Evolutionary conservation across 83 land plant genomes (phyloP).

Genomic region (Isoetes engelmannii): DNA sequence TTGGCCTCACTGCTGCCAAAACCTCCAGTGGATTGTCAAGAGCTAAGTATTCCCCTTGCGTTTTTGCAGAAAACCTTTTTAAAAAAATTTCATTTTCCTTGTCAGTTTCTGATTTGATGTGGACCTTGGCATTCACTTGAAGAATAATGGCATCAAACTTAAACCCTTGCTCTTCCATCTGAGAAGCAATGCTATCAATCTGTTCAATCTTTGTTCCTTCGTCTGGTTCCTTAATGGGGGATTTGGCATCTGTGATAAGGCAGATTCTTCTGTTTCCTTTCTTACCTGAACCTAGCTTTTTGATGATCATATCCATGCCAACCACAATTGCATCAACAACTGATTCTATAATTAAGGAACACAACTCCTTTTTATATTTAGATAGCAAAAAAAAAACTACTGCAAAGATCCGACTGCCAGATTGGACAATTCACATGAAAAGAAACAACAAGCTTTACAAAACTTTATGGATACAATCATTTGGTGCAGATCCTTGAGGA

Average conservation of each 20-base stretch:
- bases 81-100: conserved; percentile 57
- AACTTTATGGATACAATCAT: conserved; percentile 79
- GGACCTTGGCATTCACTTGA: conserved; percentile 22
- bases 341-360: conserved; percentile 41
- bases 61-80: conserved; percentile 44
- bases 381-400: no score
- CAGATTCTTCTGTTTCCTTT: conserved; percentile 75
- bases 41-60: conserved; percentile 41
- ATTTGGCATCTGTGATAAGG: conserved; percentile 65
- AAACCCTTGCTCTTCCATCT: conserved; percentile 62
- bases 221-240: conserved; percentile 60
- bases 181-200: conserved; percentile 52
- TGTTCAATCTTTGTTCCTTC: conserved; percentile 85
- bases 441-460: neutral
- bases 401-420: no score
- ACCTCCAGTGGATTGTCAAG: conserved; percentile 59
- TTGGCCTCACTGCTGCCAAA: conserved; percentile 68
- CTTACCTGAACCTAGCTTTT: conserved; percentile 51
- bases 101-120: conserved; percentile 23
- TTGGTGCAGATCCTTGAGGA: conserved; percentile 49
- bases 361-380: neutral
- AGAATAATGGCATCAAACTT: conserved; percentile 63
- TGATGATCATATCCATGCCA: conserved; percentile 84
- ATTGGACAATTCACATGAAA: no score
- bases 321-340: conserved; percentile 96